Percentiles rank a stretch among this genome's conserved stretches.
Evolutionary conservation across 1,139 yeast genomes (phyloP).

Genomic region (Taphrina sp.): DNA sequence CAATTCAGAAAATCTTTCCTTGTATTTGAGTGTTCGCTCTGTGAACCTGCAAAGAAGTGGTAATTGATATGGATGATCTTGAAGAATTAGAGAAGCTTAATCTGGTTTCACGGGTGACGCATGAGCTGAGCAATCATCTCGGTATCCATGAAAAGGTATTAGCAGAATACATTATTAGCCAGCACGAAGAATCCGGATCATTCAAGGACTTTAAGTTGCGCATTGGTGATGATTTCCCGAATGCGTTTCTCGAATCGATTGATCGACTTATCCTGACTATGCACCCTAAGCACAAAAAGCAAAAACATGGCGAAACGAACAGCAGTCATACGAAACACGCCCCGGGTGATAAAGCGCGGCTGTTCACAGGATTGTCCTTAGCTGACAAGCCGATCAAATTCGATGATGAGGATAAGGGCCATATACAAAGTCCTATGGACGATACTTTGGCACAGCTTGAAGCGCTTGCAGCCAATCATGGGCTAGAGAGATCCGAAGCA

Average conservation of each 20-base stretch:
- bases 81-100: conserved; percentile 43
- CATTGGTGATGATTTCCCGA: conserved; percentile 65
- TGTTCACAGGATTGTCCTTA: conserved; percentile 35
- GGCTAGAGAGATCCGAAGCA: no score
- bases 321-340: background rate
- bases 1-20: no score
- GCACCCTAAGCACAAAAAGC: conserved; percentile 42
- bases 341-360: conserved; percentile 13
- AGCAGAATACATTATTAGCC: conserved; percentile 57
- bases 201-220: conserved; percentile 52
- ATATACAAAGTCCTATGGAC: background rate
- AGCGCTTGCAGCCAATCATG: conserved; percentile 13
- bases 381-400: conserved; percentile 31
- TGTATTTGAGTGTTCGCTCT: no score
- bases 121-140: conserved; percentile 43
- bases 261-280: conserved; percentile 45
- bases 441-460: conserved; percentile 27
- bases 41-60: no score
- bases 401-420: conserved; percentile 9
- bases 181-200: conserved; percentile 49
- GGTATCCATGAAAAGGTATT: conserved; percentile 51
- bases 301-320: conserved; percentile 1
- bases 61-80: conserved; percentile 35
- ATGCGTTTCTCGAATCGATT: conserved; percentile 47
- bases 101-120: conserved; percentile 44